Evolutionary conservation across 2,329 filamentous ascomycete species (phyloP), one percentile per base, ranked within the genome.

Genomic region (Pyricularia grisea): DNA sequence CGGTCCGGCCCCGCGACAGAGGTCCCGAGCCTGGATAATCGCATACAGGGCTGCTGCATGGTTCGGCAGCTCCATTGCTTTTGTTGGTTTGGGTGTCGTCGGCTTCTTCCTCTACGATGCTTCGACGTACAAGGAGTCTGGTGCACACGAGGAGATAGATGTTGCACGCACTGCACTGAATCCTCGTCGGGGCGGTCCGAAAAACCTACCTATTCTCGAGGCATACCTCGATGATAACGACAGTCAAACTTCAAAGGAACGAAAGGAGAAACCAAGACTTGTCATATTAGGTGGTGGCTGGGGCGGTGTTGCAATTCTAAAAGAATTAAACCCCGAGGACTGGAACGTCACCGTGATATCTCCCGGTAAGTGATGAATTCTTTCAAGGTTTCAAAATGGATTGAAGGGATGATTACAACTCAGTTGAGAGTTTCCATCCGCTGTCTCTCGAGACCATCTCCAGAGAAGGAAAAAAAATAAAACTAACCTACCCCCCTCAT

Each of bases 311-410:
- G 92, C 94, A 4, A 82, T 99, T 70, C 81, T 99, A 73, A 99
- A 99, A 81, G 90, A 92, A 71, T 80, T 99, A 71, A 91, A 94
- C 71, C 90, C 93, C 0, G 92, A 94, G 14, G 92, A 97, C 74
- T 99, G 97, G 77, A 94, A 99, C 78, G 90, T 99, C 73, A 98
- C 94, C 4, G 91, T 99, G 58, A 90, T 99, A 63, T 97, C 93
- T 14, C 94, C 95, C 5, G 60, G 60, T 63, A 12, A 63, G 60
- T 63, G 14, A 28, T 20, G 27, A 28, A 27, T 28, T 28, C 12
- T 27, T 27, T 27, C 25, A 25, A 14, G 3, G 23, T 11, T 25
- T 12, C n/a, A 23, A 60, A 25, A 61, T 25, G n/a, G n/a, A 63
- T 63, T 27, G 14, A 23, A 28, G 25, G 12, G 27, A 9, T 28